Base-by-base conservation (phyloP, 2,329 filamentous ascomycete species). In the Monilinia vaccinii-corymbosi region DNA sequence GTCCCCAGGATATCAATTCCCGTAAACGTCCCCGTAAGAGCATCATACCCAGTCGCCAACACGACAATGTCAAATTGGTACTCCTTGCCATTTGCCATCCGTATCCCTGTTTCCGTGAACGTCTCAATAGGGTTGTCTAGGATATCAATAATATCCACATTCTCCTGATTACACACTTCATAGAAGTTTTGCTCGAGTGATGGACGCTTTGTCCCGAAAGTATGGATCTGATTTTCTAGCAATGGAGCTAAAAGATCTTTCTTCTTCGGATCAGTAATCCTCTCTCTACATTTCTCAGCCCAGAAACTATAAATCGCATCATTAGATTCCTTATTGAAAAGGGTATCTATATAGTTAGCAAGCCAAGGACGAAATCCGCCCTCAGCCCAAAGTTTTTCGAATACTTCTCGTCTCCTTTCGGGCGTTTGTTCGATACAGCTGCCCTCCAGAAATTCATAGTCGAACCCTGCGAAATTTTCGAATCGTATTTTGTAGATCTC, bases 401-500 rank as follows among this genome's bases (percentile, higher is more conserved):
- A 78, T 18, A 76, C 69, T 21, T 71, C 73, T 51, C 77, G 71
- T 3, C 77, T 73, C 61, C 82, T 73, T 55, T 77, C 75, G 0
- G 71, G 69, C 0, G 70, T 71, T 14, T 77, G 76, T 23, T 76
- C 72, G 21, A 75, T 75, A 0, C 76, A 77, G 18, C 77, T 74
- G 38, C 74, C 74, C 51, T 79, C 70, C 21, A 70, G 64, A 56
- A 75, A 78, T 59, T 80, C 77, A 62, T 78, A 81, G 6, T 75
- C 70, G 68, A 85, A 82, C 2, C 81, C 81, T 0, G 75, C 75
- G 63, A 79, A 80, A 18, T 72, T 79, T 16, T 67, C 76, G 47
- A 73, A 71, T 2, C 79, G 75, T 14, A 72, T 64, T 28, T 73
- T 71, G 66, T 80, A 82, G 9, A 81, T 68, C 9, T 71, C 65